Evolutionary conservation across 2,329 filamentous ascomycete species (phyloP), one percentile per base, ranked within the genome.

Genomic region (Harringtonia aguacate): DNA sequence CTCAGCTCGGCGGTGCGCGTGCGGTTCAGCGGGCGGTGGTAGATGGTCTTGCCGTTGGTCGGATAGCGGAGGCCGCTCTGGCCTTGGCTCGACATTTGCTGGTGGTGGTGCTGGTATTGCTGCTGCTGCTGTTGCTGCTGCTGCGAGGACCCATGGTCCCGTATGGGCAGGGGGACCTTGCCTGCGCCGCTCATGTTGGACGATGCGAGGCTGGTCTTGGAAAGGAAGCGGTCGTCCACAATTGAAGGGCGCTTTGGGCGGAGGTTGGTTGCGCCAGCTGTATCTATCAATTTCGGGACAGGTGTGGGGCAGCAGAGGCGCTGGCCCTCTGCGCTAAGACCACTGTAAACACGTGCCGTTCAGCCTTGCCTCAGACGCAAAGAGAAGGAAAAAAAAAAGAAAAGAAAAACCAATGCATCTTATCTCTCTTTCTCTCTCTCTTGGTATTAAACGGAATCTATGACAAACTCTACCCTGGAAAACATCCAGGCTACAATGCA

Each of bases 41-140:
- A 98, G 68, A 98, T 97, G 52, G 88, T 95, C 69, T 97, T 97
- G 68, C 88, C 87, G 63, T 81, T 94, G 45, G 86, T 86, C 39
- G 92, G 90, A 58, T 94, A 86, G 53, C 88, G 85, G 49, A 98
- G 80, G 22, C 85, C 81, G 29, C 72, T 61, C 52, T 72, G 63
- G 44, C 67, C 70, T 58, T 35, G 71, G 14, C 27, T 69, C 53
- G 39, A 40, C 29, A 10, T 10, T n/a, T 7, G 17, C 13, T 34
- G 38, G 9, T 37, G 37, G 10, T 31, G 41, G 18, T 27, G 38
- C 15, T 12, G 14, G 28, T 46, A 36, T 27, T 30, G 41, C 21
- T 42, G 46, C n/a, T 43, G 43, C 22, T 46, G 46, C 15, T 45
- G 44, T 14, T 44, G 45, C 38, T 39, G 36, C 21, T 27, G 41